Base-by-base conservation (phyloP, 1,284 basidiomycete genomes). In the Microbotryomycetes sp. region DNA sequence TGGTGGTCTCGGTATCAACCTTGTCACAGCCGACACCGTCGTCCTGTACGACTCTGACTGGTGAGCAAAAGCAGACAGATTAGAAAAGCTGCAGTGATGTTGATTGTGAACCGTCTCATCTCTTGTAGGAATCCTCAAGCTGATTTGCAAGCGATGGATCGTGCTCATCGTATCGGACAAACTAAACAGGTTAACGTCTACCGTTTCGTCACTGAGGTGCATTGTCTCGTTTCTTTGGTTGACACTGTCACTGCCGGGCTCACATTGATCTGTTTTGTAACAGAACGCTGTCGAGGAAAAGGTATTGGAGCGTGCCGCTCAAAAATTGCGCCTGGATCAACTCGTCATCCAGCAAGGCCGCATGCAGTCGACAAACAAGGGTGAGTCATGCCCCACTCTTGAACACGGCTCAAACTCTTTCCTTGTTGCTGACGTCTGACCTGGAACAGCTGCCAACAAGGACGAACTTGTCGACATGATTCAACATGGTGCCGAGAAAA, bases 141-240 rank as follows among this genome's bases (percentile, higher is more conserved):
- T 4, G 96, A 99, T 80, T 76, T 98, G 59, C 96, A 98, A 76
- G 96, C 96, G 6, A 97, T 98, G 96, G 94, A 98, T 75, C 89
- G 94, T 68, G 94, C 94, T 0, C 94, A 98, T 78, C 89, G 94
- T 70, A 97, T 98, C 66, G 94, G 94, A 2, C 96, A 97, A 78
- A 97, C 89, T 54, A 97, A 97, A 78, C 94, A 98, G 77, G 94
- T 97, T 22, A 96, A 94, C 73, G 96, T 98, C 1, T 99, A 93
- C 81, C 82, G 94, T 28, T 97, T 98, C 76, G 89, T 99, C 71
- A 97, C 96, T 0, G 92, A 97, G 75, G 87, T 76, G 22, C 47
- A 66, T 52, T 22, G 26, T 2, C 36, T 42, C 19, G 36, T 19
- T 32, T 15, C 31, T 22, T 29, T 23, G 23, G 36, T 19, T 42